Evolutionary conservation across 2,329 filamentous ascomycete genomes (phyloP).

Genomic region (Madurella fahalii): DNA sequence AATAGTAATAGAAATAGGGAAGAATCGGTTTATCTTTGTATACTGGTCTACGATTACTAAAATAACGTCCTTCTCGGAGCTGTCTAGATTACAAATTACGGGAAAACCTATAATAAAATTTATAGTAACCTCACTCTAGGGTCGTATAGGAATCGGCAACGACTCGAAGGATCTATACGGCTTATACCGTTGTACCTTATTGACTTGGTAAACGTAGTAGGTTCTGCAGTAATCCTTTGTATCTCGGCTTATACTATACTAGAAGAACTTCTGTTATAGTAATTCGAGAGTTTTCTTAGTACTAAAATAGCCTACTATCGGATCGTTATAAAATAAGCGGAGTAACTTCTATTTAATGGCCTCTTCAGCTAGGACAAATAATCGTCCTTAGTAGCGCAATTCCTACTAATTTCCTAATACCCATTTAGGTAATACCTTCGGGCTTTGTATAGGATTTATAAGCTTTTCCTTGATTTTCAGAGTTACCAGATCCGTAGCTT

Average conservation of each 20-base stretch:
- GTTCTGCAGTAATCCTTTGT: background rate
- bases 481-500: too few relatives aligned
- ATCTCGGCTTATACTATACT: background rate
- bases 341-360: background rate
- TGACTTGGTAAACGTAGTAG: background rate
- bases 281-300: background rate
- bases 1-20: background rate
- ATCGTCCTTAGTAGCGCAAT: too few relatives aligned
- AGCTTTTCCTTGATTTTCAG: too few relatives aligned
- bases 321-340: background rate
- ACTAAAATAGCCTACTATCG: background rate
- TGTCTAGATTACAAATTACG: background rate
- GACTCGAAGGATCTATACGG: background rate
- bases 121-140: background rate
- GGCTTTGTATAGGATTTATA: background rate
- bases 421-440: background rate
- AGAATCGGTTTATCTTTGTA: constrained; percentile 1
- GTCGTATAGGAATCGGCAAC: background rate
- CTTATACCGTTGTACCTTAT: background rate
- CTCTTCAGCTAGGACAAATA: background rate
- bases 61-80: background rate
- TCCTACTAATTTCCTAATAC: too few relatives aligned
- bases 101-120: constrained; percentile 1
- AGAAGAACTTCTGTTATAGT: background rate
- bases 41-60: background rate